phyloP scores from a whole-genome alignment of 73 alveolate species.

The Blepharisma japonicum region DNA sequence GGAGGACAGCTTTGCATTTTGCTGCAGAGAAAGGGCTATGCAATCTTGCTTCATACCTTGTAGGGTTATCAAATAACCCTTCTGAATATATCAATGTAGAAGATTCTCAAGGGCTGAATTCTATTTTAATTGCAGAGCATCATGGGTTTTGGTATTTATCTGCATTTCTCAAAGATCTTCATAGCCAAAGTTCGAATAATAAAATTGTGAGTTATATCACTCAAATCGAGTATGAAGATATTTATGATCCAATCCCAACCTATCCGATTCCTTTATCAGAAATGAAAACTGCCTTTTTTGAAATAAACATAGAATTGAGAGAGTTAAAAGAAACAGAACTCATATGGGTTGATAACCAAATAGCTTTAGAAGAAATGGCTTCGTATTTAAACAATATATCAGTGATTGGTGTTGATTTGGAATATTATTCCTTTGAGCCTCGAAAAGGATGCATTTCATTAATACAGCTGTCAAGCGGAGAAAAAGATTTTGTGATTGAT shows the following conservation, averaged over 20 bases:
- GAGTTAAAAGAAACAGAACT: constrained; percentile 40
- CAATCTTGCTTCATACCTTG: neutral
- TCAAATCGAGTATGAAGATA: neutral
- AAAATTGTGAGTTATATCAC: neutral
- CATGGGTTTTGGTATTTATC: neutral
- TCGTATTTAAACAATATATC: neutral
- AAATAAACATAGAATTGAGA: neutral
- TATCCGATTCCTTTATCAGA: neutral
- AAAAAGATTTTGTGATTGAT: neutral
- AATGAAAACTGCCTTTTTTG: neutral
- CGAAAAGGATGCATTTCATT: neutral
- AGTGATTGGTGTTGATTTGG: neutral
- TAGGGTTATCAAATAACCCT: neutral
- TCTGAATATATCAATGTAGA: neutral
- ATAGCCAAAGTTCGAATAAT: neutral
- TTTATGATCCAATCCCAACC: neutral
- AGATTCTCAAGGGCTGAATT: neutral
- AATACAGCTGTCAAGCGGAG: neutral
- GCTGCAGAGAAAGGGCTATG: neutral
- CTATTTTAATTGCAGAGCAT: neutral
- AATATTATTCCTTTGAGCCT: neutral
- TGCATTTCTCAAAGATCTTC: neutral
- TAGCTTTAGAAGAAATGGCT: too few relatives aligned
- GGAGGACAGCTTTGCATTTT: constrained; percentile 23
- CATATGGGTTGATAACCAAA: constrained; percentile 28